A percentile compares a stretch with the other conserved stretches of the same genome.
phyloP scores from a whole-genome alignment of 2,329 filamentous ascomycete genomes.

The Epichloe gansuensis region DNA sequence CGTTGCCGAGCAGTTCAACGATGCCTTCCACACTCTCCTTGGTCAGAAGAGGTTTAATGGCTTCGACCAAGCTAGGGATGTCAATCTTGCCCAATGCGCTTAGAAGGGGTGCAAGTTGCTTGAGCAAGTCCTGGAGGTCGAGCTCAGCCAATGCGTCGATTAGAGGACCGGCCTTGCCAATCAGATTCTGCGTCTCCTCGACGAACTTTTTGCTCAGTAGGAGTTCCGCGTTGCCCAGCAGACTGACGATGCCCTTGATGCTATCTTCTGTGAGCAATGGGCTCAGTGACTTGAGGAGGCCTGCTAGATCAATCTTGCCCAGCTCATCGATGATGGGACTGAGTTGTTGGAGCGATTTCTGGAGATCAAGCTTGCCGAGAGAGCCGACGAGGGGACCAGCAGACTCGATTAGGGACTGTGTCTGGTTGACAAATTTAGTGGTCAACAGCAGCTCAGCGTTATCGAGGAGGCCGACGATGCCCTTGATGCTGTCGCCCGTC shows the following conservation, averaged over 20 bases:
- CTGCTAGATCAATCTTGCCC: conserved; percentile 19
- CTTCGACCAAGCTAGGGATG: conserved; percentile 15
- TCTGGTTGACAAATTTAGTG: conserved; percentile 19
- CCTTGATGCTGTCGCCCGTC: conserved; percentile 11
- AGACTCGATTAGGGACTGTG: conserved; percentile 15
- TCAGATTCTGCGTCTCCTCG: conserved; percentile 18
- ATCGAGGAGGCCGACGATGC: conserved; percentile 16
- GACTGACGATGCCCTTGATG: conserved; percentile 18
- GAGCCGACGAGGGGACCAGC: conserved; percentile 20
- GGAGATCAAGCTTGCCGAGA: conserved; percentile 21
- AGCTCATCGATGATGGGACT: conserved; percentile 18
- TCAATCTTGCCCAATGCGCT: conserved; percentile 18
- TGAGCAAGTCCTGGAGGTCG: conserved; percentile 11
- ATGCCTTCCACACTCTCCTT: conserved; percentile 19
- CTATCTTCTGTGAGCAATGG: conserved; percentile 20
- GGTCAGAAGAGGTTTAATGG: conserved; percentile 19
- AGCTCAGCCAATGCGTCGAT: conserved; percentile 10
- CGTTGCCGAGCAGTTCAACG: conserved; percentile 22
- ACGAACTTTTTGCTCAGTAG: conserved; percentile 20
- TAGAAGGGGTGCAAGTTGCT: conserved; percentile 12
- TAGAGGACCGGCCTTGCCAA: conserved; percentile 19
- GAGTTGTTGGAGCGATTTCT: conserved; percentile 18
- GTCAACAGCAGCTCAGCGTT: conserved; percentile 20
- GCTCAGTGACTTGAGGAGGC: conserved; percentile 15
- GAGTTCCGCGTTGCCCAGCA: conserved; percentile 20